phyloP scores from a whole-genome alignment of 2,329 filamentous ascomycete species.

The Xylaria sp. region DNA sequence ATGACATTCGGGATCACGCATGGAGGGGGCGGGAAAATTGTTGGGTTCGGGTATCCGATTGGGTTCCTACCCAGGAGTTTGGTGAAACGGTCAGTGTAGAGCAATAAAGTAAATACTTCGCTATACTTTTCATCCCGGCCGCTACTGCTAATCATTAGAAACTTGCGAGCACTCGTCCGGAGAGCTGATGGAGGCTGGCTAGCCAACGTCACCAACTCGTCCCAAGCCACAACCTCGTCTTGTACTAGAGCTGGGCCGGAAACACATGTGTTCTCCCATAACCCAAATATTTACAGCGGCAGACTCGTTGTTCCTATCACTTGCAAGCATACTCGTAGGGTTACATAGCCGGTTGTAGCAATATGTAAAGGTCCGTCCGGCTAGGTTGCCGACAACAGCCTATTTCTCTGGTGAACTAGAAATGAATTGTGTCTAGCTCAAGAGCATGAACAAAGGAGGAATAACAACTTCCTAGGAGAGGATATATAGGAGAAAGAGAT shows the following conservation, averaged over 20 bases:
- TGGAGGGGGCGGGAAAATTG: conserved; percentile 20
- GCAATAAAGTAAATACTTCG: conserved; percentile 10
- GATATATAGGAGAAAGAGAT: background rate
- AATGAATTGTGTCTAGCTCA: too few species aligned
- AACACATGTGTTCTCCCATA: background rate
- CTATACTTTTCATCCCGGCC: background rate
- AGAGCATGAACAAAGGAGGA: background rate
- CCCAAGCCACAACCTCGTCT: background rate
- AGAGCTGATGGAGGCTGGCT: background rate
- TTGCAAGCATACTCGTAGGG: background rate
- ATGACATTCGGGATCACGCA: conserved; percentile 12
- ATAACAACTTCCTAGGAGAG: background rate
- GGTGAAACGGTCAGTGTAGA: conserved; percentile 25
- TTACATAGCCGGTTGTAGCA: background rate
- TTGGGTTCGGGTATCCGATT: conserved; percentile 19
- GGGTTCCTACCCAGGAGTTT: conserved; percentile 30
- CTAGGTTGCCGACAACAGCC: too few species aligned
- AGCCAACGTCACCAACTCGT: background rate
- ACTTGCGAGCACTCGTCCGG: background rate
- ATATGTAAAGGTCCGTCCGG: background rate
- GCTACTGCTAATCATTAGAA: background rate
- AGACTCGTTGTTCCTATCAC: background rate
- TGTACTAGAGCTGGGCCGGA: background rate
- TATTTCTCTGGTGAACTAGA: too few species aligned
- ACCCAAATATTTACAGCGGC: background rate